Conservation (phyloP, 192 early-diverging fungal genomes). For the Funneliformis geosporum region DNA sequence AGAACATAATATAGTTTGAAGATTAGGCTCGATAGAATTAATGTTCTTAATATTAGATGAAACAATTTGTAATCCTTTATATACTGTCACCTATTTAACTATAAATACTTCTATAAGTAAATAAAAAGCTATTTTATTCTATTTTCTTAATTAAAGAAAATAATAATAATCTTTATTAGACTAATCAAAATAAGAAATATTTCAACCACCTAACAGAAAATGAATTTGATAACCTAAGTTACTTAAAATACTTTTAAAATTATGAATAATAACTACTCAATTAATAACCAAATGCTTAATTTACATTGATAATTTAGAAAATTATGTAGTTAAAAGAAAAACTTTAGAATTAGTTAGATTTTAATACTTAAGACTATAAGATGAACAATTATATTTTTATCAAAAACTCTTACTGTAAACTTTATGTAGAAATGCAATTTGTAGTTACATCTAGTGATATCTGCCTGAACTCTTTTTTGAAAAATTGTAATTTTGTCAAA, state of each 20-base stretch:
- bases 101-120: neutral
- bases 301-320: neutral
- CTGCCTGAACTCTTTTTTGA: too few species aligned
- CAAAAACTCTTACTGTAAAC: neutral
- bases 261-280: neutral
- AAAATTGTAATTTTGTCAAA: too few species aligned
- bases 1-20: neutral
- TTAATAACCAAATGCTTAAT: neutral
- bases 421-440: neutral
- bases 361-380: neutral
- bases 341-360: neutral
- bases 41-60: neutral
- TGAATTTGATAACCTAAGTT: neutral
- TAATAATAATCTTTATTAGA: slow-evolving; percentile 6
- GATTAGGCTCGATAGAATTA: neutral
- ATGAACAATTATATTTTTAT: slow-evolving; percentile 21
- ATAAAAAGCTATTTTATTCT: neutral
- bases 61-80: slow-evolving; percentile 3
- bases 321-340: neutral
- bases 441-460: too few species aligned
- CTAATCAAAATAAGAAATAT: slow-evolving; percentile 8
- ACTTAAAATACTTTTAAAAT: neutral
- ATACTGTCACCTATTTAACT: neutral
- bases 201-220: neutral
- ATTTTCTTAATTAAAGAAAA: neutral